Conservation (phyloP, 192 early-diverging fungal species). For the Coemansia sp. region DNA sequence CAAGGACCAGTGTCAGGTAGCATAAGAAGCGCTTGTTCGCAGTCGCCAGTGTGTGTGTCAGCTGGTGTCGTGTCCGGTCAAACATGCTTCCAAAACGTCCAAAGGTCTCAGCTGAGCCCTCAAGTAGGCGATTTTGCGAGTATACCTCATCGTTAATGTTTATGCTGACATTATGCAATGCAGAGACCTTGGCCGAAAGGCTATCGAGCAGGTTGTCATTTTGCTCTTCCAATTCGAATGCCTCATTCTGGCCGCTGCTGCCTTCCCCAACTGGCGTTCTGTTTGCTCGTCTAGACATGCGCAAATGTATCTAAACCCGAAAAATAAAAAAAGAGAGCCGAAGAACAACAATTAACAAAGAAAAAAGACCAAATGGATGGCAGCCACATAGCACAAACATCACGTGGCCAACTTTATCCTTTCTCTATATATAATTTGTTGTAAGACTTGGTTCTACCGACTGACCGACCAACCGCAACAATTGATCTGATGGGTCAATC, state of each 20-base stretch:
- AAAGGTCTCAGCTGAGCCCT: conserved; percentile 37
- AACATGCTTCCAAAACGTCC: conserved; percentile 50
- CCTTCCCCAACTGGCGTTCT: conserved; percentile 29
- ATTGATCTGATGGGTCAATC: too few species aligned
- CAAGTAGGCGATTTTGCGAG: conserved; percentile 45
- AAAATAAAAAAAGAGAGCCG: not conserved
- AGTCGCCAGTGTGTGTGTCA: conserved; percentile 44
- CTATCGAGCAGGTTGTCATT: conserved; percentile 43
- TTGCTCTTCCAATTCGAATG: conserved; percentile 50
- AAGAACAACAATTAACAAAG: not conserved
- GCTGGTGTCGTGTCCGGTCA: conserved; percentile 38
- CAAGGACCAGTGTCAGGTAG: conserved; percentile 37
- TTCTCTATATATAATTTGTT: too few species aligned
- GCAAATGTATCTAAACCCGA: not conserved
- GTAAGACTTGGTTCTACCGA: too few species aligned
- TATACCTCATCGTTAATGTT: conserved; percentile 46
- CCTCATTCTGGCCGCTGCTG: conserved; percentile 27
- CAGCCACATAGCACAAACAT: not conserved
- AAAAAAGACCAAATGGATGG: not conserved
- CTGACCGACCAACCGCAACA: too few species aligned
- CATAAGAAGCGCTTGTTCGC: conserved; percentile 41
- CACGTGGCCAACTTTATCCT: too few species aligned
- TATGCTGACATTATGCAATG: conserved; percentile 43
- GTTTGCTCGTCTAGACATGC: conserved; percentile 41
- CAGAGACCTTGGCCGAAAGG: conserved; percentile 45